phyloP scores from a whole-genome alignment of 345 rosid genomes.

The Brassica nigra region DNA sequence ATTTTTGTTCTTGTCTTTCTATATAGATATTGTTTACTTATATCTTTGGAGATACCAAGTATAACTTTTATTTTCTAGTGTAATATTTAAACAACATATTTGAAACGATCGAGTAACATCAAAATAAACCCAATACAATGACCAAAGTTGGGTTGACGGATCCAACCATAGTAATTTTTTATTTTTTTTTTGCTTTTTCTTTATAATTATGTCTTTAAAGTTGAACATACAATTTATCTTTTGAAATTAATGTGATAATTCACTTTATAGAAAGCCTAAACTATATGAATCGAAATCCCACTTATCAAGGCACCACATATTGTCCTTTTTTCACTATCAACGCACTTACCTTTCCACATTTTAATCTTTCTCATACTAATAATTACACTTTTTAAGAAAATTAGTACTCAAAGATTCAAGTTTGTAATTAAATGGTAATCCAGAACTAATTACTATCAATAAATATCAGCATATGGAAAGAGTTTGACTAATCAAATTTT shows the following conservation, averaged over 20 bases:
- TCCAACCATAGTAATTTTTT: not conserved
- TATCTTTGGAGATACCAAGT: not conserved
- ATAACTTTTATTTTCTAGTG: not conserved
- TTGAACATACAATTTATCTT: not conserved
- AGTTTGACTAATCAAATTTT: slow-evolving; percentile 31
- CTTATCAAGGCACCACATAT: slow-evolving; percentile 40
- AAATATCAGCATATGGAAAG: not conserved
- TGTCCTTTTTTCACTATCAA: slow-evolving; percentile 9
- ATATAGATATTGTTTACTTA: not conserved
- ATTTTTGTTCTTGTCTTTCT: not conserved
- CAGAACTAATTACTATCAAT: not conserved
- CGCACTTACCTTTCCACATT: slow-evolving; percentile 18
- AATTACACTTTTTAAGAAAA: slow-evolving; percentile 8
- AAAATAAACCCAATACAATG: not conserved
- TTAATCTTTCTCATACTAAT: slow-evolving; percentile 3
- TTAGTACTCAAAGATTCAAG: not conserved
- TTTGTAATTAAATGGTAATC: not conserved
- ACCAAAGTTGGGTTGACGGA: slow-evolving; percentile 10
- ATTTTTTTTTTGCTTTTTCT: not conserved
- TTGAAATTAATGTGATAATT: slow-evolving; percentile 29
- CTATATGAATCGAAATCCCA: slow-evolving; percentile 45
- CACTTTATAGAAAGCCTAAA: slow-evolving; percentile 42
- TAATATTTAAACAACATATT: not conserved
- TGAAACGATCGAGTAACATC: not conserved
- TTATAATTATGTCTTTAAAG: slow-evolving; percentile 3